Evolutionary conservation across 768 basidiomycete genomes (phyloP), one percentile per base, ranked within the genome.

Genomic region (Neoboletus magnificus): DNA sequence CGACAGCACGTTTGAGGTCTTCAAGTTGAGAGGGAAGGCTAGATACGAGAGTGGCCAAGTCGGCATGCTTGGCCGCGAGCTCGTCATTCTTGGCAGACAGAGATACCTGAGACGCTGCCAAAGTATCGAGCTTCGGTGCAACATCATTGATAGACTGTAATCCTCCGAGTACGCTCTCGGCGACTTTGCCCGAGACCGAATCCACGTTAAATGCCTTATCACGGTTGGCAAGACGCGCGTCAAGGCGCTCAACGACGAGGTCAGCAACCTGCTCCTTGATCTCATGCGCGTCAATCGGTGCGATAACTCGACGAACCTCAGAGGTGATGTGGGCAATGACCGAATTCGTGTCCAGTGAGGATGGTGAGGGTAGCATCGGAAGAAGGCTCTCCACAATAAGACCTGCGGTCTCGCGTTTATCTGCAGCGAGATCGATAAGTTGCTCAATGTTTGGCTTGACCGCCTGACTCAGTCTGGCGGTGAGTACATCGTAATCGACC

Each of bases 221-320:
- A 10, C 91, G 80, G 27, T 90, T 85, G 36, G 89, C 81, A 46
- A 93, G 77, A 20, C 90, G 83, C 12, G 91, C 87, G 62, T 92
- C 88, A 12, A 93, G 77, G 27, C 91, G 83, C 66, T 91, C 91
- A 9, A 93, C 88, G 2, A 93, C 91, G 29, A 93, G 81, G 66
- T 92, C 91, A 2, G 91, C 88, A 0, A 93, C 90, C 64, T 91
- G 89, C 64, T 93, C 91, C 75, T 91, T 91, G 67, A 93, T 89
- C 68, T 89, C 87, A 62, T 91, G 89, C 0, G 89, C 83, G 63
- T 93, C 91, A 23, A 93, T 81, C 0, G 87, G 87, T 0, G 83
- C 85, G 55, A 89, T 85, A 27, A 84, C 81, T 23, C 81, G 79
- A 50, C 86, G 82, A 40, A 93, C 79, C 69, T 92, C 91, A 2